phyloP scores from a whole-genome alignment of 148 eudicot species.

The Rhododendron williamsianum region DNA sequence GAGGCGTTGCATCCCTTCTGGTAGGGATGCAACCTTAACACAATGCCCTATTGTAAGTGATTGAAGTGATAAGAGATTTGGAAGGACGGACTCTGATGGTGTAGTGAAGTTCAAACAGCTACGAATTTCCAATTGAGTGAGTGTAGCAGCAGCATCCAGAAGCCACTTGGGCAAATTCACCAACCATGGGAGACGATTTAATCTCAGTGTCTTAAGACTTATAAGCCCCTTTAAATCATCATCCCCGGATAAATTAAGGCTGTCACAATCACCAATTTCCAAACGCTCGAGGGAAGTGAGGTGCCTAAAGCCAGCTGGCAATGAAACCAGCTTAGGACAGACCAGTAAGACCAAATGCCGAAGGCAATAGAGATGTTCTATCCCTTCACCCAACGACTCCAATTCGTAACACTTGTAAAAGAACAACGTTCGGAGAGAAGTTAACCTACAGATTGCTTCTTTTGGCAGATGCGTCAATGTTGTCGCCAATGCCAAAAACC shows the following conservation, averaged over 20 bases:
- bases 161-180: neutral
- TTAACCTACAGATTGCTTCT: neutral
- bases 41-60: rapidly evolving
- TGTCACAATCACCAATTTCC: neutral
- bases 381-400: neutral
- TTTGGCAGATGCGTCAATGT: neutral
- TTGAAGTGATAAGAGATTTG: neutral
- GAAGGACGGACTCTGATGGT: no score
- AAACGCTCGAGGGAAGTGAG: neutral
- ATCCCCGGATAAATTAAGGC: neutral
- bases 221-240: neutral
- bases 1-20: neutral
- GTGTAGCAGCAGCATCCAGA: neutral
- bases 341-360: neutral
- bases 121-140: neutral
- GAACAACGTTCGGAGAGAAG: neutral
- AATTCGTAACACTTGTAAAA: rapidly evolving
- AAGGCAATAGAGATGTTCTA: neutral
- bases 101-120: neutral
- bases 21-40: neutral
- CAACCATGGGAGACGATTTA: no score
- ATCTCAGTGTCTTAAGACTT: neutral
- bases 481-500: neutral
- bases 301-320: neutral
- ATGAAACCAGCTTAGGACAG: neutral